Conservation (phyloP, 2,329 filamentous ascomycete species). For the Trichoderma polysporum region DNA sequence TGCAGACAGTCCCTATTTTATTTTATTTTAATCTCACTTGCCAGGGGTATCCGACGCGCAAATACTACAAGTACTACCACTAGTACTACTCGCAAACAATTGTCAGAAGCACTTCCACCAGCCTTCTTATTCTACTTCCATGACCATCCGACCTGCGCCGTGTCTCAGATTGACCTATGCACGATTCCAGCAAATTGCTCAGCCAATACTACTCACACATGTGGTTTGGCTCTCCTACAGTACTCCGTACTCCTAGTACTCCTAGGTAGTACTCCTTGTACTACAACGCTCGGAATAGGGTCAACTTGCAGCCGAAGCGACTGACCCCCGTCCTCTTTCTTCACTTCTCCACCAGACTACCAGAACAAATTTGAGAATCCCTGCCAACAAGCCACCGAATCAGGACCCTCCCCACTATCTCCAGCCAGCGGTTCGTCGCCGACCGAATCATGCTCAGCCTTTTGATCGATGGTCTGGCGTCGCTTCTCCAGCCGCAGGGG, state of each 20-base stretch:
- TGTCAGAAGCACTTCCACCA: background rate
- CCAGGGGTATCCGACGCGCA: background rate
- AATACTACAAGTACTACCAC: too few species aligned
- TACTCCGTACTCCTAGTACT: too few species aligned
- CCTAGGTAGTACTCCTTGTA: background rate
- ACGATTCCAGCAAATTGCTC: background rate
- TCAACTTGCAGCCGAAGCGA: slow-evolving; percentile 5
- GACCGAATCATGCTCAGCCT: slow-evolving; percentile 8
- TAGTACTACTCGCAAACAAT: background rate
- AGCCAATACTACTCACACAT: background rate
- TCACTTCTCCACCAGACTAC: background rate
- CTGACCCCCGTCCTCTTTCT: background rate
- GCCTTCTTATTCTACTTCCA: background rate
- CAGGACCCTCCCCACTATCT: background rate
- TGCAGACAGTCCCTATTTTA: background rate
- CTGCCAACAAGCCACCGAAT: slow-evolving; percentile 5
- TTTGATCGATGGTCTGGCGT: background rate
- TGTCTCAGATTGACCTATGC: background rate
- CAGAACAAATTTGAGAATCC: background rate
- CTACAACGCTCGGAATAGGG: slow-evolving; percentile 6
- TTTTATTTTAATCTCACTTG: background rate
- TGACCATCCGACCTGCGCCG: background rate
- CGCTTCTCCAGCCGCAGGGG: slow-evolving; percentile 12
- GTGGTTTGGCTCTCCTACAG: background rate
- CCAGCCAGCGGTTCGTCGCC: background rate